Evolutionary conservation across 140 eudicot species (phyloP), one percentile per base, ranked within the genome.

Genomic region (Cichorium intybus): DNA sequence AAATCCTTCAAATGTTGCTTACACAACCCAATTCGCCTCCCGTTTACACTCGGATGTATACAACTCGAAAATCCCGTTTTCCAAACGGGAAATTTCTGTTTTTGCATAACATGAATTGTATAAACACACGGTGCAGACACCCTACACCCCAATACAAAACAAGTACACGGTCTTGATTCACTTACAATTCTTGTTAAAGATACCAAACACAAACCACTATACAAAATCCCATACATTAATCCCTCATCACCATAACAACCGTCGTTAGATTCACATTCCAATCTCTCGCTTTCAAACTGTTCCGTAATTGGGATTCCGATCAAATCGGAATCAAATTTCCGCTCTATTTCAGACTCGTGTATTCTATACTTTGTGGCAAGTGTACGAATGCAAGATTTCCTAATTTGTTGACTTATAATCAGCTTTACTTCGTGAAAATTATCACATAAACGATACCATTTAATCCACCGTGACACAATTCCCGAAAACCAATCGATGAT

Each of bases 371-470:
- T 93, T 2, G 75, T 79, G 7, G 97, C 97, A 29, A 93, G 74
- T 22, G 99, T 93, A 22, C 93, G 87, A 9, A 93, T 76, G 79
- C 99, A 93, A n/a, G 97, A 88, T 82, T 79, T 77, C 59, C 86
- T 71, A 4, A 93, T 81, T 53, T 77, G 69, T 34, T 73, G 48
- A 6, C 81, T 79, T 41, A 84, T 71, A 53, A 93, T 54, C 18
- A 56, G 53, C 75, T 81, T 88, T 24, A 93, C 67, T 57, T 88
- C 87, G 16, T 14, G 52, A 7, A 85, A 85, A 60, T 93, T 84
- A 29, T 86, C 79, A 41, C 84, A 85, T 65, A 62, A 83, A 17
- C 56, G 52, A 72, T 81, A 93, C 99, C 97, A 93, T 64, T 79
- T 85, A 52, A 83, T 69, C 99, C 97, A 93, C 50, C 95, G 80